Base-by-base conservation (phyloP, 2,329 filamentous ascomycete genomes). In the Periconia sp. region DNA sequence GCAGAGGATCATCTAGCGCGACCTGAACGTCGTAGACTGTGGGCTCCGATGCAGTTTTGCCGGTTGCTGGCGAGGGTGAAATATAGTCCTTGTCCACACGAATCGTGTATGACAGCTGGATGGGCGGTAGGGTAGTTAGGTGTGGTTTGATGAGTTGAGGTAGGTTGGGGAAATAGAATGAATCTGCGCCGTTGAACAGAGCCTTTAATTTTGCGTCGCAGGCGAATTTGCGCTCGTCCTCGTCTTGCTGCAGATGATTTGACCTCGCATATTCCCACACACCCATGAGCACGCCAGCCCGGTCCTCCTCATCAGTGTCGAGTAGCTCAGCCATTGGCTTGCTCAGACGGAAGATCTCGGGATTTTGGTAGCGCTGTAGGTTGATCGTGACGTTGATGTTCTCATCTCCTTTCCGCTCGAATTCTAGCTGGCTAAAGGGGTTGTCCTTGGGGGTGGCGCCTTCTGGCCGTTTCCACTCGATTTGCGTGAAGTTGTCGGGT, bases 221-320 rank as follows among this genome's bases (percentile, higher is more conserved):
- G 26, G 89, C 86, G 58, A 99, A 92, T 48, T 88, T 88, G 49
- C 94, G 83, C 75, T 94, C 94, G 67, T 99, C 94, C 47, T 97
- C 92, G 53, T 96, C 92, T 66, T 96, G 92, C 68, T 95, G 90
- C 33, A 99, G 76, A 13, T 86, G 85, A 77, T 89, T 88, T 15
- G 88, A 79, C 57, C 89, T 86, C 54, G 96, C 88, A 62, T 99
- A 99, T 66, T 96, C 92, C 90, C 92, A 99, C 22, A 99, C 81
- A 11, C 88, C 92, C 78, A 95, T 89, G 19, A 96, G 85, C 5
- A 92, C 87, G 50, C 94, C 91, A 26, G 90, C 87, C 21, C 91
- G 86, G 19, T 94, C 92, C 36, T 90, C 92, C 69, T 95, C 90
- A 35, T 85, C 80, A 61, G 89, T 88, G 62, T 96, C 94, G 13